A percentile compares a stretch with the other conserved stretches of the same genome.
Conservation (phyloP, 2,329 filamentous ascomycete species). For the Fusarium paranaense region DNA sequence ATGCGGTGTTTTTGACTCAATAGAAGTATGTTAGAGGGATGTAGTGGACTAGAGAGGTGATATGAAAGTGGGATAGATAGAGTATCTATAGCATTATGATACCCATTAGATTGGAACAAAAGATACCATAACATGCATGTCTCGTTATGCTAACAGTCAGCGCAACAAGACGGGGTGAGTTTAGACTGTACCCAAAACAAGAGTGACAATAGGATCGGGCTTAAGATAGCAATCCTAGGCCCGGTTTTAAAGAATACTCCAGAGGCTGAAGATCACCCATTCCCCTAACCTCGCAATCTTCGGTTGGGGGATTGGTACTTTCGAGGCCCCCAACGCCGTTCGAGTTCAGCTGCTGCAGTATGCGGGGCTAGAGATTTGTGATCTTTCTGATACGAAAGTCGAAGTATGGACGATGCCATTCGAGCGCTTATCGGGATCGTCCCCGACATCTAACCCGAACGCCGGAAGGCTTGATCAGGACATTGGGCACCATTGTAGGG, state of each 20-base stretch:
- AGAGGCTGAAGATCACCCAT: not conserved
- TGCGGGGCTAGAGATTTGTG: not conserved
- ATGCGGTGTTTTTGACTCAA: slow-evolving; percentile 9
- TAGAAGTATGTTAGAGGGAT: not conserved
- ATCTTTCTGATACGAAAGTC: not conserved
- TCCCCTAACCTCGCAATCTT: not conserved
- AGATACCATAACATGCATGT: not conserved
- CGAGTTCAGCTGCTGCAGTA: not conserved
- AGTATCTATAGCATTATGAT: not conserved
- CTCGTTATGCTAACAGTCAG: not conserved
- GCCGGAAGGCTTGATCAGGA: not conserved
- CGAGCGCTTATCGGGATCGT: slow-evolving; percentile 2
- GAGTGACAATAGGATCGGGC: not conserved
- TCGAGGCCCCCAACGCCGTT: not conserved
- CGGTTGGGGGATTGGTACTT: not conserved
- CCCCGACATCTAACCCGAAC: not conserved
- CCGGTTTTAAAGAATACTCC: not conserved
- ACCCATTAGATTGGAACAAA: not conserved
- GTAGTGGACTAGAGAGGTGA: not conserved
- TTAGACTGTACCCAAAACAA: not conserved
- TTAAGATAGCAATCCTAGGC: not conserved
- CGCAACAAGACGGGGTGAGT: not conserved
- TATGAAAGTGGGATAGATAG: not conserved
- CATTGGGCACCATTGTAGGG: not conserved
- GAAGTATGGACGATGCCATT: slow-evolving; percentile 3